Base-by-base conservation (phyloP, 257 asterid species). In the Solanum megistacrolobum region DNA sequence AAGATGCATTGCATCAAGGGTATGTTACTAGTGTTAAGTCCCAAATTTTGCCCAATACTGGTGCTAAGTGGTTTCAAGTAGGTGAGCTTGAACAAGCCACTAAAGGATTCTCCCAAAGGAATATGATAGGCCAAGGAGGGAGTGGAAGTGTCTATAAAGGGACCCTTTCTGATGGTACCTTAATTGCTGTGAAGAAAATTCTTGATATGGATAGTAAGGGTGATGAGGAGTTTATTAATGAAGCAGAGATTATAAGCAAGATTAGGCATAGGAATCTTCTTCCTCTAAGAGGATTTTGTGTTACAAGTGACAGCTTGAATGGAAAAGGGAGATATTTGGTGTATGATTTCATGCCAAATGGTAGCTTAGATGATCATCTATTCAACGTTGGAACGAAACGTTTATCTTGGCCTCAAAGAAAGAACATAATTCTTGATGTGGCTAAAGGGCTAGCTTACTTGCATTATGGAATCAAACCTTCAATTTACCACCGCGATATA, bases 391-490 rank as follows among this genome's bases (percentile, higher is more conserved):
- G 62, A 13, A 58, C 11, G 36, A 74, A 60, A 46, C 84, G 66
- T 8, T 69, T 93, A 36, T 87, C 93, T 7, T 94, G 96, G 96
- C 96, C 96, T 62, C 93, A 91, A 34, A 89, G 95, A 62, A 94
- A 93, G 93, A 91, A 91, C 88, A 90, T 94, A 87, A 90, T 93
- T 52, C 92, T 94, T 12, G 96, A 94, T 68, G 88, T 94, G 46
- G 96, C 95, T 5, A 94, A 89, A 87, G 96, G 94, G 86, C 93
- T 94, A 9, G 93, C 93, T 27, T 94, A 94, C 89, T 82, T 94
- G 78, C 96, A 94, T 36, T 78, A 92, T 34, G 96, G 95, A 72
- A 84, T 94, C 91, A 94, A 94, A 87, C 96, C 96, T 0, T 89
- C 91, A 1, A 91, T 92, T 74, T 94, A 85, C 69, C 95, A 94